Evolutionary conservation across 768 basidiomycete species (phyloP), one percentile per base, ranked within the genome.

Genomic region (Dioszegia hungarica): DNA sequence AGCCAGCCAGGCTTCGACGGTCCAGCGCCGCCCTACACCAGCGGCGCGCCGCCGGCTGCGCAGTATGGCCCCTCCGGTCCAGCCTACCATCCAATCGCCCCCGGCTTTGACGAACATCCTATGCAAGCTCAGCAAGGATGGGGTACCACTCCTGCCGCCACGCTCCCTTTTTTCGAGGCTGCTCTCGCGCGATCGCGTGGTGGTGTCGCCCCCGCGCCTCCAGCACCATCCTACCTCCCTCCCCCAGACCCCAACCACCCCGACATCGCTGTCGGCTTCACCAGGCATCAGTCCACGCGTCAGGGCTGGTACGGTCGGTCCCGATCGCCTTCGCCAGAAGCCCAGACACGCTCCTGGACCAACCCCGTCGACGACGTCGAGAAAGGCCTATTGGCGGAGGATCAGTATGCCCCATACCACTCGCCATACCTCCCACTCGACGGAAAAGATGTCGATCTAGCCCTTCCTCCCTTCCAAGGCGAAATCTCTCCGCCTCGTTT

Each of bases 241-340:
- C 66, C 24, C 1, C 44, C 59, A 3, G 70, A 72, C 51, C 64
- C 64, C 12, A 72, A 72, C 50, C 70, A 72, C 45, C 70, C 70
- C 19, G 59, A 65, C 34, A 49, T 71, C 5, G 54, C 59, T 2
- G 40, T 70, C 14, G 59, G 59, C 4, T 61, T 70, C 37, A 52
- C 60, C 1, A 61, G 54, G 34, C 61, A 61, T 11, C 58, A 38
- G 22, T 61, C 66, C 8, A 43, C 57, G 48, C 22, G 10, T 12
- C 11, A 20, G 22, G 3, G 25, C 45, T 9, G n/a, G n/a, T n/a
- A n/a, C n/a, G n/a, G n/a, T n/a, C n/a, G n/a, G 4, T 51, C 49
- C 20, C 15, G 49, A 19, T 51, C 49, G 3, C 37, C 49, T n/a
- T 51, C 49, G 4, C 49, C 49, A 2, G 49, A 33, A 3, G 3